Conservation (phyloP, 2,329 filamentous ascomycete species). For the Talaromyces pinophilus region DNA sequence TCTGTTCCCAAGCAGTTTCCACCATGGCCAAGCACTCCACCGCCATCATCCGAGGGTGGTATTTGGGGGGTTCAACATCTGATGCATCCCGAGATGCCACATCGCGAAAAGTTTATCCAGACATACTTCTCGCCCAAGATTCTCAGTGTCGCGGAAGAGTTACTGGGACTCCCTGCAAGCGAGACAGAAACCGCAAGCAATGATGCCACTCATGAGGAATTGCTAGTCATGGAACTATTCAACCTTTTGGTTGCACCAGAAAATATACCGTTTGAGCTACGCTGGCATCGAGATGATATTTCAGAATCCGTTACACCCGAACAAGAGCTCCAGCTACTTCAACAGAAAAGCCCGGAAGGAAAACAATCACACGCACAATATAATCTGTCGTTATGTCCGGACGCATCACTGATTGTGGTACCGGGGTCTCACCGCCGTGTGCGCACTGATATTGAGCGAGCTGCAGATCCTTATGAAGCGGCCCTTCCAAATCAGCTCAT, state of each 20-base stretch:
- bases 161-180: constrained; percentile 54
- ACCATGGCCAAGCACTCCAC: constrained; percentile 67
- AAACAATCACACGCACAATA: constrained; percentile 76
- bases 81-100: constrained; percentile 70
- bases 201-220: constrained; percentile 51
- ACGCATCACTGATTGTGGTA: constrained; percentile 71
- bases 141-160: constrained; percentile 62
- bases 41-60: constrained; percentile 54
- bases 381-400: constrained; percentile 78
- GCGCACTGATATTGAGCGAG: constrained; percentile 68
- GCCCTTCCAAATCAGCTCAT: constrained; percentile 63
- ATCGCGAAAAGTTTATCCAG: constrained; percentile 61
- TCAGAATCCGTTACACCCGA: constrained; percentile 62
- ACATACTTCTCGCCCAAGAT: constrained; percentile 72
- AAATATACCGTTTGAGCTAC: constrained; percentile 67
- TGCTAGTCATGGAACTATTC: constrained; percentile 82
- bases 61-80: constrained; percentile 92
- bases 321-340: constrained; percentile 66
- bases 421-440: constrained; percentile 74
- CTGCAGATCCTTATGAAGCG: constrained; percentile 64
- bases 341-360: constrained; percentile 46
- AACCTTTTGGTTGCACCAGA: constrained; percentile 77
- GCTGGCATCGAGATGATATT: constrained; percentile 87
- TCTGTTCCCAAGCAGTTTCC: constrained; percentile 90
- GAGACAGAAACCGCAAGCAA: constrained; percentile 21